Conservation (phyloP, 2,329 filamentous ascomycete species). For the Talaromyces sp. region DNA sequence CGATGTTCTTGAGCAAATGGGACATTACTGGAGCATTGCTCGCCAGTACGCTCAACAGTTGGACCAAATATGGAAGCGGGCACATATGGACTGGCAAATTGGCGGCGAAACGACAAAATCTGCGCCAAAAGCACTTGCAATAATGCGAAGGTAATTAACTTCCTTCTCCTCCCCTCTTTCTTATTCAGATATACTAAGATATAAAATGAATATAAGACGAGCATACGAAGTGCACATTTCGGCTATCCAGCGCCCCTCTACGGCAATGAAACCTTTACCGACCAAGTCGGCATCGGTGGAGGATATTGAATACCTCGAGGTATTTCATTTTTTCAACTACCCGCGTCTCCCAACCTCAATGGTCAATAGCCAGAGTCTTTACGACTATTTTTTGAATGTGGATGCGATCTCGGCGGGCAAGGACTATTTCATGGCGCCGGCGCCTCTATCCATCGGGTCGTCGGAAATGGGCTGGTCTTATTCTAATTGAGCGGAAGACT, state of each 20-base stretch:
- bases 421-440: neutral
- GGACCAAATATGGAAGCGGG: conserved; percentile 76
- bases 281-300: conserved; percentile 40
- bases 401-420: neutral
- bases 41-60: conserved; percentile 56
- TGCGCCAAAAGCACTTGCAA: neutral
- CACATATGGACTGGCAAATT: conserved; percentile 78
- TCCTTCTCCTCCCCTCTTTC: neutral
- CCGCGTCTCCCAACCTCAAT: conserved; percentile 59
- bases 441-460: neutral
- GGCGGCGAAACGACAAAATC: conserved; percentile 49
- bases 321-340: conserved; percentile 93
- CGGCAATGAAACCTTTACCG: neutral
- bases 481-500: neutral
- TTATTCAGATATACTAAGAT: neutral
- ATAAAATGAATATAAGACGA: neutral
- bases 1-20: conserved; percentile 74
- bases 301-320: conserved; percentile 83
- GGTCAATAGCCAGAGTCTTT: neutral
- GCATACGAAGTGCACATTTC: conserved; percentile 7
- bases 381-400: conserved; percentile 1
- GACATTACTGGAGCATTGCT: conserved; percentile 81
- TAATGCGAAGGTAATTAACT: conserved; percentile 3
- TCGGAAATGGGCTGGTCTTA: conserved; percentile 1
- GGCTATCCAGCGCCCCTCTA: neutral